These are phyloP conservation scores for Globisporangium carolinianum DNA, from an alignment of 352 stramenopile species.

Conservation along the genomic window DNA sequence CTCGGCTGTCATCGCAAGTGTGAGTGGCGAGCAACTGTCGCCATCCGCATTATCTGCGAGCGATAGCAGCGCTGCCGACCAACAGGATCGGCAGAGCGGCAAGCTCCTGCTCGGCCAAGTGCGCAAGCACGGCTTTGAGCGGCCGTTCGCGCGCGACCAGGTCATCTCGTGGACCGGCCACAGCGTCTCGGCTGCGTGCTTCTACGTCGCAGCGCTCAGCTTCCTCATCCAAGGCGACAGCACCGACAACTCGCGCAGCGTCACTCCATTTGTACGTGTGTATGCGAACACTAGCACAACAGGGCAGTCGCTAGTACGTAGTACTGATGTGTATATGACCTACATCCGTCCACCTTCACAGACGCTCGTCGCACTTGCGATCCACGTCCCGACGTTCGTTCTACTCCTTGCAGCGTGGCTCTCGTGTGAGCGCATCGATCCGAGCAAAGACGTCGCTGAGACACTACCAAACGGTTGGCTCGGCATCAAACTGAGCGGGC, in stretches of 20 bases:
- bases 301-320: too few species aligned
- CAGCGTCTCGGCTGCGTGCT: constrained; percentile 47
- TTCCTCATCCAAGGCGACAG: constrained; percentile 13
- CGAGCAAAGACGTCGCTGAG: constrained; percentile 30
- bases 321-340: too few species aligned
- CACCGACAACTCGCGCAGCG: background rate
- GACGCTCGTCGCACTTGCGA: constrained; percentile 39
- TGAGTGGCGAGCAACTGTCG: too few species aligned
- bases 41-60: too few species aligned
- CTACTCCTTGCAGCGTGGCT: constrained; percentile 56
- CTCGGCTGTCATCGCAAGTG: too few species aligned
- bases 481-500: constrained; percentile 53
- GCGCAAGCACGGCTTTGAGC: constrained; percentile 64
- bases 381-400: constrained; percentile 43
- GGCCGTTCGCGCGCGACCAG: constrained; percentile 71
- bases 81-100: background rate
- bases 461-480: constrained; percentile 50
- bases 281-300: too few species aligned
- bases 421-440: constrained; percentile 70
- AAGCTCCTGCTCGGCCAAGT: constrained; percentile 26
- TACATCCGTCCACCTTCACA: constrained; percentile 8
- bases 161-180: constrained; percentile 70
- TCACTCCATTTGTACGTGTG: constrained; percentile 12
- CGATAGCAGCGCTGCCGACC: too few species aligned
- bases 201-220: constrained; percentile 39